Evolutionary conservation across 345 rosid genomes (phyloP).

Genomic region (Eutrema heterophyllum): DNA sequence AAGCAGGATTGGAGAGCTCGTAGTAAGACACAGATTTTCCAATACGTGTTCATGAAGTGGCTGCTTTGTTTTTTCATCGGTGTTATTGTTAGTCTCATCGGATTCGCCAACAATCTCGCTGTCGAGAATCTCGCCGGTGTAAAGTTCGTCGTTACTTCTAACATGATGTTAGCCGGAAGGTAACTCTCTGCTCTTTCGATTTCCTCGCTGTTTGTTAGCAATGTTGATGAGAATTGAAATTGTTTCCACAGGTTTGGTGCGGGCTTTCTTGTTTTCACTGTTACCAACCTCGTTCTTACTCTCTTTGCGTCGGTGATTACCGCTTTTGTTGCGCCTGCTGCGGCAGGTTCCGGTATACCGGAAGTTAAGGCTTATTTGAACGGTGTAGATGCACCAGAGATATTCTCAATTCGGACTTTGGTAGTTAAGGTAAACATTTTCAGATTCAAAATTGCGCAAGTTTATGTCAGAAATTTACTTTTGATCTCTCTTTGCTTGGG

Average conservation of each 20-base stretch:
- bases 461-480: background rate
- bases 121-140: constrained; percentile 85
- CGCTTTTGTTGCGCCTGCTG: constrained; percentile 67
- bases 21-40: constrained; percentile 56
- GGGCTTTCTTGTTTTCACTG: constrained; percentile 66
- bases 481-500: constrained; percentile 4
- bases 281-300: constrained; percentile 66
- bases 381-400: constrained; percentile 89
- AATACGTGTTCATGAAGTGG: constrained; percentile 85
- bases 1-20: constrained; percentile 90
- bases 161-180: constrained; percentile 74
- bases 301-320: constrained; percentile 64
- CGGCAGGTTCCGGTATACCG: constrained; percentile 95
- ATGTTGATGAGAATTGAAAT: background rate
- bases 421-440: constrained; percentile 52
- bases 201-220: background rate
- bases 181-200: background rate
- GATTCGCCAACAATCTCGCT: constrained; percentile 78
- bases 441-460: background rate
- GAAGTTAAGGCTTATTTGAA: constrained; percentile 95
- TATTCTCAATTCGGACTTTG: constrained; percentile 64
- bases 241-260: constrained; percentile 43
- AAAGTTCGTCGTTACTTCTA: constrained; percentile 84
- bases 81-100: constrained; percentile 63
- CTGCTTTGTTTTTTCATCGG: constrained; percentile 64